A percentile compares a stretch with the other conserved stretches of the same genome.
These are phyloP conservation scores for Globisporangium spinosum DNA, from an alignment of 352 stramenopile genomes.

Conservation along the genomic window DNA sequence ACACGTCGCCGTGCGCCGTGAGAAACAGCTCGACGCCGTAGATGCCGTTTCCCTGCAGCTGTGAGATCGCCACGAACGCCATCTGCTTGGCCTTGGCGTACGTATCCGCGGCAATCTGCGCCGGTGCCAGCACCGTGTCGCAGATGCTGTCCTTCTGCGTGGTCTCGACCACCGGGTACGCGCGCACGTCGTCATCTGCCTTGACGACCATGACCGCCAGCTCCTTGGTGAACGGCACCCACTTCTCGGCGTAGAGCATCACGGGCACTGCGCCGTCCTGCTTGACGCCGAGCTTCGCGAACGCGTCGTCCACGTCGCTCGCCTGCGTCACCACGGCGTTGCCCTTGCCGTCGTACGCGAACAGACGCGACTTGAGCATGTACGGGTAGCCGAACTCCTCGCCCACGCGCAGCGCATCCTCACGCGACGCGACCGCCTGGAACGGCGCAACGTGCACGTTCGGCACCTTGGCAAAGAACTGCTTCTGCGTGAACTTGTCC, in stretches of 20 bases:
- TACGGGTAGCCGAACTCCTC: conserved; percentile 91
- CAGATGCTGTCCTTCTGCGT: conserved; percentile 97
- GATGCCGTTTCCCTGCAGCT: conserved; percentile 84
- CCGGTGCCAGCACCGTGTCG: conserved; percentile 93
- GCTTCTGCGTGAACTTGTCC: conserved; percentile 97
- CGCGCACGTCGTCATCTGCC: conserved; percentile 52
- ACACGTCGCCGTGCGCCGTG: conserved; percentile 77
- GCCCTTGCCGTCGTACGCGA: conserved; percentile 96
- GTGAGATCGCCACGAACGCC: conserved; percentile 64
- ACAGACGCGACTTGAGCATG: conserved; percentile 96
- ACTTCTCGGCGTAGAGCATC: conserved; percentile 94
- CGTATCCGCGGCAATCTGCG: conserved; percentile 46
- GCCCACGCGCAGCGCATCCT: conserved; percentile 42
- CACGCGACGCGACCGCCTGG: conserved; percentile 37
- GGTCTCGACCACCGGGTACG: conserved; percentile 97
- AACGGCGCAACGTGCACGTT: conserved; percentile 57
- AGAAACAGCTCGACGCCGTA: conserved; percentile 99
- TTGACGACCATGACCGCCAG: conserved; percentile 97
- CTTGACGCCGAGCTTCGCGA: conserved; percentile 71
- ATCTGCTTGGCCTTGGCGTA: conserved; percentile 50
- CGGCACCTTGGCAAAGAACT: conserved; percentile 58
- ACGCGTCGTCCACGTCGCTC: conserved; percentile 79
- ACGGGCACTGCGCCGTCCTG: conserved; percentile 5
- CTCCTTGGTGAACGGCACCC: conserved; percentile 96
- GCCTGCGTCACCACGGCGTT: conserved; percentile 91